A percentile compares a stretch with the other conserved stretches of the same genome.
phyloP scores from a whole-genome alignment of 208 protist species.

The Crithidia expoeki region DNA sequence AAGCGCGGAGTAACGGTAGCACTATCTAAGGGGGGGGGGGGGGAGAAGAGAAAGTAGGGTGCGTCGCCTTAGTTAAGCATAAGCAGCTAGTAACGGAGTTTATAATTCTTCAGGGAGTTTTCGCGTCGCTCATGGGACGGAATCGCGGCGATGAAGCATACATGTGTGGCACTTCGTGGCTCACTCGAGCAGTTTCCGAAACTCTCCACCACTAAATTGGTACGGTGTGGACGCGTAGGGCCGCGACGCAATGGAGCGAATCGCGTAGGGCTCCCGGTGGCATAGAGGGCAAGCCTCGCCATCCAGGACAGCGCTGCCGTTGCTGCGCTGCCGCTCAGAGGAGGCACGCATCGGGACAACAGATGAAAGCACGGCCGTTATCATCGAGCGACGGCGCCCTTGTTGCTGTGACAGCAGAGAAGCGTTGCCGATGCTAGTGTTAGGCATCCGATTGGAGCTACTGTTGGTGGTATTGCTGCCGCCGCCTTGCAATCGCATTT shows the following conservation, averaged over 20 bases:
- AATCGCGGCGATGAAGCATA: neutral
- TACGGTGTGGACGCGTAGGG: constrained; percentile 76
- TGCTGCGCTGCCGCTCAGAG: constrained; percentile 10
- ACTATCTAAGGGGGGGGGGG: too few relatives aligned
- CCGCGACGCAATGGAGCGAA: constrained; percentile 31
- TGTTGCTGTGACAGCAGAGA: constrained; percentile 12
- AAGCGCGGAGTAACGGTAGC: too few relatives aligned
- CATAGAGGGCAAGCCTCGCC: constrained; percentile 61
- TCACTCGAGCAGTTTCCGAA: constrained; percentile 20
- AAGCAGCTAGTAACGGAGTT: too few relatives aligned
- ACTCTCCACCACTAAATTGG: constrained; percentile 56
- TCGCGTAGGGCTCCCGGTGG: constrained; percentile 45
- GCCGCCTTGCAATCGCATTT: neutral
- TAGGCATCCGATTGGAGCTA: neutral
- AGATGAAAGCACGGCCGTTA: constrained; percentile 5
- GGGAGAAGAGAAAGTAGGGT: too few relatives aligned
- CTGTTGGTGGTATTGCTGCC: neutral
- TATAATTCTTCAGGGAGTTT: neutral
- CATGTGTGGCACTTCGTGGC: neutral
- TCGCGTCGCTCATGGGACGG: neutral
- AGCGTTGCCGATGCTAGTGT: neutral
- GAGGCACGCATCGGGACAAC: neutral
- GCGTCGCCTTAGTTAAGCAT: too few relatives aligned
- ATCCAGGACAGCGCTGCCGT: neutral
- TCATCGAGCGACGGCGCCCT: constrained; percentile 10